A percentile compares a stretch with the other conserved stretches of the same genome.
Conservation (phyloP, 176 grass and related monocot genomes). For the Thalia dealbata region DNA sequence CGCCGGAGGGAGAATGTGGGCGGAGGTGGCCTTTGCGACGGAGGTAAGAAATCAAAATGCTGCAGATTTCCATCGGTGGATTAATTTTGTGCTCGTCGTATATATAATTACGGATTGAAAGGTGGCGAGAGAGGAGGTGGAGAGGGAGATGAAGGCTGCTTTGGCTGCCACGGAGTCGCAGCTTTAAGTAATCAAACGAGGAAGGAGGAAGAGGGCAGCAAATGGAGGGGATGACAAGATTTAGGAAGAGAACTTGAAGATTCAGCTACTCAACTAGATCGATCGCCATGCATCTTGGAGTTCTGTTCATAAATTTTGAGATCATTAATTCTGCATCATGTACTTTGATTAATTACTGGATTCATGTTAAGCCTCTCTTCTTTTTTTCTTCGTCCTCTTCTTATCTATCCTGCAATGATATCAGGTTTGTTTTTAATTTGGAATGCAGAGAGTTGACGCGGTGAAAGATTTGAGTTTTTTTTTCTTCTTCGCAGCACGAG, state of each 20-base stretch:
- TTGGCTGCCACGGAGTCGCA: neutral
- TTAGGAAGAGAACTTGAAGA: neutral
- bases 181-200: too few relatives aligned
- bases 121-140: neutral
- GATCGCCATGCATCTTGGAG: neutral
- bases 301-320: neutral
- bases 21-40: neutral
- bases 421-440: too few relatives aligned
- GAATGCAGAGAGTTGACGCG: too few relatives aligned
- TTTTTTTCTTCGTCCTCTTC: too few relatives aligned
- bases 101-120: neutral
- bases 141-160: neutral
- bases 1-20: neutral
- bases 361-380: too few relatives aligned
- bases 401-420: too few relatives aligned
- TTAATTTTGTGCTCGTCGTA: neutral
- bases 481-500: too few relatives aligned
- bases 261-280: neutral
- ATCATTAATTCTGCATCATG: too few relatives aligned
- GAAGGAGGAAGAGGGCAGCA: too few relatives aligned
- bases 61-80: neutral
- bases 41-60: neutral
- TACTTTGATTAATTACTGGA: too few relatives aligned
- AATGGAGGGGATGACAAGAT: neutral
- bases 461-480: too few relatives aligned